Conservation (phyloP, 345 rosid genomes). For the Camelina neglecta region DNA sequence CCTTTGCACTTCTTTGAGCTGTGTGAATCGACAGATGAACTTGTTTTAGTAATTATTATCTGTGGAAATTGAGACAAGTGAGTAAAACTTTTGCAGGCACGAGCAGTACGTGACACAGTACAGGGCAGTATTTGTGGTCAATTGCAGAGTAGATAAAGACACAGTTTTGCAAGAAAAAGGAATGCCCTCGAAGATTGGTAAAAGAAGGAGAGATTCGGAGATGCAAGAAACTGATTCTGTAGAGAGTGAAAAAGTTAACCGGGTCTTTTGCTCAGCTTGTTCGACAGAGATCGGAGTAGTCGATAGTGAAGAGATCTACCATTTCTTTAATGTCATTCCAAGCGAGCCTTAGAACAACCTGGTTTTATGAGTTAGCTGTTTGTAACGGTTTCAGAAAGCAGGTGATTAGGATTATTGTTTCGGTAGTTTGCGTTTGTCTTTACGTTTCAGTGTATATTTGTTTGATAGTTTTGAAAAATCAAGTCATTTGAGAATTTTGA, state of each 20-base stretch:
- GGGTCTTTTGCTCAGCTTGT: conserved; percentile 66
- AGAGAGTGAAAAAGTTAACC: conserved; percentile 44
- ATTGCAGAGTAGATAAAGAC: conserved; percentile 56
- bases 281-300: conserved; percentile 66
- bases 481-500: background rate
- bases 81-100: conserved; percentile 55
- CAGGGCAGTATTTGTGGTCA: conserved; percentile 75
- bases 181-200: conserved; percentile 43
- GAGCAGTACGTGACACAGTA: conserved; percentile 73
- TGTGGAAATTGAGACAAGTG: background rate
- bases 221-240: conserved; percentile 38
- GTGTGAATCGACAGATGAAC: conserved; percentile 2
- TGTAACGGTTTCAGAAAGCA: background rate
- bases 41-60: background rate
- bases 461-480: background rate
- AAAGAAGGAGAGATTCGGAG: conserved; percentile 51
- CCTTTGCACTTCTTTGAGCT: background rate
- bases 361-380: background rate
- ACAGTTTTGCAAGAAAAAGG: conserved; percentile 34
- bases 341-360: conserved; percentile 56
- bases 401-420: background rate
- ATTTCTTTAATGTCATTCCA: conserved; percentile 79
- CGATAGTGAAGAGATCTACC: conserved; percentile 76
- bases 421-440: background rate
- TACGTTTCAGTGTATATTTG: background rate